A percentile compares a stretch with the other conserved stretches of the same genome.
These are phyloP conservation scores for Silybum marianum DNA, from an alignment of 129 eudicot genomes.

Conservation along the genomic window DNA sequence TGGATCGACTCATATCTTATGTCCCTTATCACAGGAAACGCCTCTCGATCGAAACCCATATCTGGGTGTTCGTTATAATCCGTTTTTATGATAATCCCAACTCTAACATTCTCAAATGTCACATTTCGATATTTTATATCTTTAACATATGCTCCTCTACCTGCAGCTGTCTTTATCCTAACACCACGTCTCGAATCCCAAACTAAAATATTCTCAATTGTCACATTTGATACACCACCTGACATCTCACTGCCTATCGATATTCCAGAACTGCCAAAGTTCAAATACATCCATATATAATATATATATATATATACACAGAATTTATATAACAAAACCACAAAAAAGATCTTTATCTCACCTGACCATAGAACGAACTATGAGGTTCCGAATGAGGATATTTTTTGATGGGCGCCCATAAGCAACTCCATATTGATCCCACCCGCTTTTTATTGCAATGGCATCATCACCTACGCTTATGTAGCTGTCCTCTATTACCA, in stretches of 20 bases:
- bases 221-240: constrained; percentile 78
- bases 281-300: constrained; percentile 15
- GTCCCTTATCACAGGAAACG: constrained; percentile 51
- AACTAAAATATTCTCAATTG: constrained; percentile 63
- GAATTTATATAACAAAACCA: no score
- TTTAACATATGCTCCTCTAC: constrained; percentile 70
- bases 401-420: constrained; percentile 84
- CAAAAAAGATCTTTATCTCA: constrained; percentile 28
- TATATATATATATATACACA: no score
- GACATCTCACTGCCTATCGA: constrained; percentile 80
- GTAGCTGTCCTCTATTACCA: constrained; percentile 94
- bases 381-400: constrained; percentile 85
- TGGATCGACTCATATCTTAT: constrained; percentile 59
- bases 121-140: constrained; percentile 51
- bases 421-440: constrained; percentile 95
- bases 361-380: constrained; percentile 96
- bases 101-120: constrained; percentile 56
- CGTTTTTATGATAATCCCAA: constrained; percentile 59
- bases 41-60: constrained; percentile 48
- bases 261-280: background rate
- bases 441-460: constrained; percentile 95
- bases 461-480: constrained; percentile 97
- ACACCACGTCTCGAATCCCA: constrained; percentile 78
- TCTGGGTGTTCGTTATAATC: constrained; percentile 77
- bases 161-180: constrained; percentile 71